Evolutionary conservation across 768 basidiomycete genomes (phyloP), one percentile per base, ranked within the genome.

Genomic region (Russula sp.): DNA sequence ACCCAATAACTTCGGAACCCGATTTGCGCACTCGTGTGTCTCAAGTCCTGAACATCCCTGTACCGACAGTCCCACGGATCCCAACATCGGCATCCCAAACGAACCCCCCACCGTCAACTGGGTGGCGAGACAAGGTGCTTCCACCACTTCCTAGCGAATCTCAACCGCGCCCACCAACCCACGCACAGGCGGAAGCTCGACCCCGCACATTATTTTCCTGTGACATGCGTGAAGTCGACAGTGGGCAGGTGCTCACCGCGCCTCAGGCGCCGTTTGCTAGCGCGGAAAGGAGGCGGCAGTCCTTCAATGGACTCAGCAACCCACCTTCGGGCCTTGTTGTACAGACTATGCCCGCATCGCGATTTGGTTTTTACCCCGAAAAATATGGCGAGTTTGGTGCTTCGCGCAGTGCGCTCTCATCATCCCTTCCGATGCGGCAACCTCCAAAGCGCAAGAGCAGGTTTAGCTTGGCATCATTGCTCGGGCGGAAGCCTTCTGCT

Each of bases 361-460:
- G 63, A 57, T 5, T 37, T 32, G 63, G 37, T 45, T 52, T 64
- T 18, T 66, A 67, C 55, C 68, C 70, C 47, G 73, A 71, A 63
- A 69, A 75, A 62, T 91, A 89, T 63, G 84, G 84, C 61, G 89
- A 92, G 71, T 91, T 91, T 68, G 90, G 90, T 14, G 72, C 75
- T 14, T 88, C 90, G 13, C 81, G 82, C 22, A 75, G 80, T 64
- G 86, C 86, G 6, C 77, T 89, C 34, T 71, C 71, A 35, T 70
- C 53, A 32, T 32, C 44, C 31, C 3, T 58, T 54, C 62, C 48
- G 35, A 42, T 32, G 31, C 50, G 55, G 31, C 61, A 48, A 35
- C 47, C 79, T 0, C 70, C 76, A 32, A 89, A 89, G 71, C 82
- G 89, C 45, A 87, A 85, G 73, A 90, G 85, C 73, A 85, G 79